Conservation (phyloP, 139 green algal genomes). For the Trebouxia sp. region DNA sequence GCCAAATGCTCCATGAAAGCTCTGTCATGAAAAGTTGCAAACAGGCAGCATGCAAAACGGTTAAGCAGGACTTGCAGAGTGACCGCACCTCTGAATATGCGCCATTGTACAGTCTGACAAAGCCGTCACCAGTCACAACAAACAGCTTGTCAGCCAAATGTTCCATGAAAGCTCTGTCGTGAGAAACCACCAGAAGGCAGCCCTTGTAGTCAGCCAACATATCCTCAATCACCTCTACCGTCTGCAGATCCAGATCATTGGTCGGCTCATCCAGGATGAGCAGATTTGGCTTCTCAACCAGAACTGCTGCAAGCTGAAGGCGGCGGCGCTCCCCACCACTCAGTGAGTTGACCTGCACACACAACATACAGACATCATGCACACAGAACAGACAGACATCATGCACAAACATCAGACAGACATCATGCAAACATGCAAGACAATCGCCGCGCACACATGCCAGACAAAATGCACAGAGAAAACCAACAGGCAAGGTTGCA, state of each 20-base stretch:
- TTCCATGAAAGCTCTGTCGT: conserved; percentile 83
- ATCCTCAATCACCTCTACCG: conserved; percentile 40
- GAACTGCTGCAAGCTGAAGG: conserved; percentile 75
- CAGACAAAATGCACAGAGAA: no score
- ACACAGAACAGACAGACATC: no score
- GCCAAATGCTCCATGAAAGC: no score
- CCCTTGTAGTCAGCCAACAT: conserved; percentile 54
- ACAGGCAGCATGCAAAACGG: background rate
- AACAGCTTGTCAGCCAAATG: conserved; percentile 63
- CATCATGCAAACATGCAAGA: no score
- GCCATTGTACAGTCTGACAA: conserved; percentile 67
- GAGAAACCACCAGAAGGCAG: conserved; percentile 72
- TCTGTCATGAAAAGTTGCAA: background rate
- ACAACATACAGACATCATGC: no score
- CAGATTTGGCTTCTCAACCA: conserved; percentile 74
- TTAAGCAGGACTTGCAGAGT: background rate
- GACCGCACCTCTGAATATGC: conserved; percentile 53
- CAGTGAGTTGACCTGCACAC: conserved; percentile 48
- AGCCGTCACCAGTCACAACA: conserved; percentile 71
- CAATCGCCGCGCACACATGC: no score
- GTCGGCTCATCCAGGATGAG: conserved; percentile 68
- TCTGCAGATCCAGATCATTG: conserved; percentile 73
- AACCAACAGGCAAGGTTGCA: no score
- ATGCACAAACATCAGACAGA: no score
- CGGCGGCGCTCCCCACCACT: conserved; percentile 69